A percentile compares a stretch with the other conserved stretches of the same genome.
phyloP scores from a whole-genome alignment of 2,329 filamentous ascomycete species.

The Alternaria atra region DNA sequence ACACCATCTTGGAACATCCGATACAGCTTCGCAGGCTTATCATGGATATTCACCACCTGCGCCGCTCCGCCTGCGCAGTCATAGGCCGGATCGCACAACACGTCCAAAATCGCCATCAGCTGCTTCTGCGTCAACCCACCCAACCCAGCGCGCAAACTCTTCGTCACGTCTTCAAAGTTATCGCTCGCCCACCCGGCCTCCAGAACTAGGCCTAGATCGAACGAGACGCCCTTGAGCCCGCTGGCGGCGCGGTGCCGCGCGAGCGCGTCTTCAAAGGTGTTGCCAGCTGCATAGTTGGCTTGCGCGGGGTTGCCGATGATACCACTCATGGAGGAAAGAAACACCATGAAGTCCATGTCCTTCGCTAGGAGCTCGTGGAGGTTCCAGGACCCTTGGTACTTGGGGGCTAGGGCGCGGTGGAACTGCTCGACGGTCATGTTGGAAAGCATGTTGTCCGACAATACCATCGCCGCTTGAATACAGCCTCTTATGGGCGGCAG shows the following conservation, averaged over 20 bases:
- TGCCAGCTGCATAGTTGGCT: conserved; percentile 33
- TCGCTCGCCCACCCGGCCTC: conserved; percentile 16
- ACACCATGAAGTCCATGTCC: conserved; percentile 27
- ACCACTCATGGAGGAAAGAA: conserved; percentile 29
- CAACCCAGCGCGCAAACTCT: conserved; percentile 14
- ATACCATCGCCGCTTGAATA: conserved; percentile 28
- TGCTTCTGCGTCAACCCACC: conserved; percentile 17
- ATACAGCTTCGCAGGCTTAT: conserved; percentile 15
- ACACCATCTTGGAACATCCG: conserved; percentile 15
- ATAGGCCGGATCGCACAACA: conserved; percentile 12
- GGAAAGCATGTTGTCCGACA: conserved; percentile 13
- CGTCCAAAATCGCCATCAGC: conserved; percentile 14
- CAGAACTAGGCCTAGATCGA: conserved; percentile 11
- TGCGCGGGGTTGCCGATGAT: conserved; percentile 26
- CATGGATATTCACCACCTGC: conserved; percentile 15
- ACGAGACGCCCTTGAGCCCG: conserved; percentile 14
- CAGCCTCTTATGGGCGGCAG: conserved; percentile 28
- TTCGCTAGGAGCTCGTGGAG: conserved; percentile 25
- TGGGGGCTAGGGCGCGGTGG: conserved; percentile 7
- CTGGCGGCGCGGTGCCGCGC: conserved; percentile 13
- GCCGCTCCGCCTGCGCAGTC: conserved; percentile 5
- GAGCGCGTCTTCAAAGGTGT: conserved; percentile 17
- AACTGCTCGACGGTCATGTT: conserved; percentile 11
- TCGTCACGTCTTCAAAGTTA: conserved; percentile 14
- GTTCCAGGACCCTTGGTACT: conserved; percentile 29